A percentile compares a stretch with the other conserved stretches of the same genome.
Evolutionary conservation across 1,284 basidiomycete genomes (phyloP).

Genomic region (Ustilago curta): DNA sequence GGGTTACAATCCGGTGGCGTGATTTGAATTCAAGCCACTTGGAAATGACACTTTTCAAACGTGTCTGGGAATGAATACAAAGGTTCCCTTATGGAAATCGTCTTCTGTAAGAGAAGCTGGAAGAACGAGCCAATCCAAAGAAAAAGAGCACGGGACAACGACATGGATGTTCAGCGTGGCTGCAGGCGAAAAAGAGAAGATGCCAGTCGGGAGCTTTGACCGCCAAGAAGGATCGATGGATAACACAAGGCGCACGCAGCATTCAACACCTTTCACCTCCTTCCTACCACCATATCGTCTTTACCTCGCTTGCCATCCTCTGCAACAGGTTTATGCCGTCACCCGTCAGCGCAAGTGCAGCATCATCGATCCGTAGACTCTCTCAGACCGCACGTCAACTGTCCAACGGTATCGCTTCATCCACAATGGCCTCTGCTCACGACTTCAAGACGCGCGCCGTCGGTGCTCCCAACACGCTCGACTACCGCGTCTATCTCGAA

Average conservation of each 20-base stretch:
- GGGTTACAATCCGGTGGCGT: not conserved
- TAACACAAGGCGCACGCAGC: not conserved
- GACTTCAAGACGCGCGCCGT: constrained; percentile 80
- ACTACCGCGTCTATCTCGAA: constrained; percentile 94
- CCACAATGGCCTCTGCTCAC: constrained; percentile 52
- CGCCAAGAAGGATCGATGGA: too few relatives aligned
- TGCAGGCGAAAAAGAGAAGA: not conserved
- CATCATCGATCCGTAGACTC: constrained; percentile 53
- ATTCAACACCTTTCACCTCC: not conserved
- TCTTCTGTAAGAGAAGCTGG: constrained; percentile 6
- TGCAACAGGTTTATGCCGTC: constrained; percentile 41
- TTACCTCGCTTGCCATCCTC: constrained; percentile 6
- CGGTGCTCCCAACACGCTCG: constrained; percentile 91
- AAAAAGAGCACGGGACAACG: constrained; percentile 10
- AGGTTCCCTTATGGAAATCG: not conserved
- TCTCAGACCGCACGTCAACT: constrained; percentile 60
- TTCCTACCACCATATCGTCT: constrained; percentile 2
- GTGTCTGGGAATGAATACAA: too few relatives aligned
- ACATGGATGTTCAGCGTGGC: not conserved
- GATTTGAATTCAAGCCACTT: not conserved
- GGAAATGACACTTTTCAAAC: not conserved
- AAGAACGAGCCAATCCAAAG: constrained; percentile 7
- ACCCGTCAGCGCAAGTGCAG: constrained; percentile 24
- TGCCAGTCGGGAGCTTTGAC: too few relatives aligned
- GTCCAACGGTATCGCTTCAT: constrained; percentile 25